These are phyloP conservation scores for Cladophialophora yegresii DNA, from an alignment of 2,329 filamentous ascomycete genomes.

Conservation along the genomic window DNA sequence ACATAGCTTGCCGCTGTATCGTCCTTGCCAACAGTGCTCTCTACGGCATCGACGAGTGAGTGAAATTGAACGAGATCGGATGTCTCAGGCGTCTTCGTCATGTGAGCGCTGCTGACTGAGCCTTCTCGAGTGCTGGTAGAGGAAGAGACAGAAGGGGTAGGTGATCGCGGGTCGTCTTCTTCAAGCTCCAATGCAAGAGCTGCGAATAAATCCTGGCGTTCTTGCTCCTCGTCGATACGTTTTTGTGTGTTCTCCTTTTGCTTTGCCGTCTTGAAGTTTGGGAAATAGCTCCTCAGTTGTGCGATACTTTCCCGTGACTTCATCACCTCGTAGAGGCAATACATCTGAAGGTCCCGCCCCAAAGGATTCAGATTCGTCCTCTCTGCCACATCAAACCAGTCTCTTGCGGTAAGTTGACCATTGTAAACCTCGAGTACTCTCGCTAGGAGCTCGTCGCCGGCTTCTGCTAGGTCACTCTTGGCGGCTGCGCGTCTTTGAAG, in stretches of 20 bases:
- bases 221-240: constrained; percentile 29
- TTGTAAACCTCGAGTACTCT: constrained; percentile 17
- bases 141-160: not conserved
- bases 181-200: constrained; percentile 33
- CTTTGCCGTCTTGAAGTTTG: constrained; percentile 13
- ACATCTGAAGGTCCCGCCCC: constrained; percentile 32
- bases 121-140: not conserved
- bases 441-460: constrained; percentile 19
- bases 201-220: constrained; percentile 28
- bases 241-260: constrained; percentile 31
- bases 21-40: not conserved
- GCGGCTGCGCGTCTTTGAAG: constrained; percentile 24
- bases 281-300: constrained; percentile 19
- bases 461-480: constrained; percentile 8
- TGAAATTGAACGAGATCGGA: not conserved
- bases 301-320: constrained; percentile 18
- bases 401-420: constrained; percentile 10
- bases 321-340: constrained; percentile 29
- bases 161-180: constrained; percentile 3
- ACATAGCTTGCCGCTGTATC: not conserved
- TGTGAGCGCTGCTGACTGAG: not conserved
- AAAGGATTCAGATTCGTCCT: constrained; percentile 21
- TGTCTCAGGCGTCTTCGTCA: not conserved
- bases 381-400: constrained; percentile 23
- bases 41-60: not conserved